Base-by-base conservation (phyloP, 192 early-diverging fungal genomes). In the Lobulomyces angularis region DNA sequence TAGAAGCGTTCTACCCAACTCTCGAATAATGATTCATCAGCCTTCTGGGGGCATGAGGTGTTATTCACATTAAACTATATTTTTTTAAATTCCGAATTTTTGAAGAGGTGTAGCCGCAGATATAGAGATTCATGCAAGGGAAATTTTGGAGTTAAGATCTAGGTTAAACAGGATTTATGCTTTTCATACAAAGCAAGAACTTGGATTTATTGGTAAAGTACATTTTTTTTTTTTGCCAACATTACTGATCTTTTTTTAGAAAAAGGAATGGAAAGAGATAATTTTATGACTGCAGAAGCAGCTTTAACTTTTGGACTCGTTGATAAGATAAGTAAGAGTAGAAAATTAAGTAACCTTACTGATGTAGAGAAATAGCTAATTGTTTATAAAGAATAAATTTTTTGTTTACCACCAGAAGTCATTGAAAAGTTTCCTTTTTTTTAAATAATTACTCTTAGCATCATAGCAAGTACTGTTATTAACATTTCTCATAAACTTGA, bases 21-120 rank as follows among this genome's bases (percentile, higher is more conserved):
- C 90, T 4, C 71, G 81, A 1, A 80, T 98, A 18, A 98, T 95
- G 94, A 81, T 98, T 34, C 94, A 98, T 55, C 94, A 98, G 60
- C 94, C 94, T 17, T 8, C 41, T 5, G 45, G 17, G 18, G 21
- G 14, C 2, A 16, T 11, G 5, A 17, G 23, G 24, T 27, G 20
- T 30, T 27, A 14, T 12, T 48, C n/a, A 14, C 50, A 51, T 37
- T 2, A 11, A 18, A 20, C 14, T 18, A 41, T 12, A 52, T 11
- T 26, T 18, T 32, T 11, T 9, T 1, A 3, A 19, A 12, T n/a
- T 22, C 27, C 4, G 16, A 2, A 40, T 16, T 21, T n/a, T 29
- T 3, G 5, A 18, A 87, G 80, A 24, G 94, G 94, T 17, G 90
- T 90, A 6, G 90, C 94, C 6, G 64, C 75, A 27, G 94, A 98